These are phyloP conservation scores for Forsythia viridissima DNA, from an alignment of 257 asterid genomes.

Conservation along the genomic window DNA sequence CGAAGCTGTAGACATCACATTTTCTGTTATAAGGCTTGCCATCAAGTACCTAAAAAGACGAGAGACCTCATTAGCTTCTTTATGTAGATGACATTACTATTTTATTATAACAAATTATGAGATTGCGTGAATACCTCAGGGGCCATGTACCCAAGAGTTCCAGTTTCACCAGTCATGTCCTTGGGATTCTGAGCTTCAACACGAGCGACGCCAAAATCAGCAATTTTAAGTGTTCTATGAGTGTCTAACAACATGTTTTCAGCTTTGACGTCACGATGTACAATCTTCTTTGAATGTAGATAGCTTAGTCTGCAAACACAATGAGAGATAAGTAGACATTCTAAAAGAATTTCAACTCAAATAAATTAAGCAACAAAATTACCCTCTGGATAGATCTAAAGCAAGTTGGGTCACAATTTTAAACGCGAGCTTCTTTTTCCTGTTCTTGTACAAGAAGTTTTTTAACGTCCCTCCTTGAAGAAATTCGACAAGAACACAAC, in stretches of 20 bases:
- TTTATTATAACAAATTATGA: background rate
- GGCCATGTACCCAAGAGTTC: constrained; percentile 98
- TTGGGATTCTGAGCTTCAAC: constrained; percentile 93
- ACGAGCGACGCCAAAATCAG: constrained; percentile 97
- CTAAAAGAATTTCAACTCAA: background rate
- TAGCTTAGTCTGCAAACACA: constrained; percentile 70
- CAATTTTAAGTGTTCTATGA: constrained; percentile 64
- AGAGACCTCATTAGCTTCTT: background rate
- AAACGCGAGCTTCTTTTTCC: constrained; percentile 84
- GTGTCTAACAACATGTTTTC: constrained; percentile 86
- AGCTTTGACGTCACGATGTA: constrained; percentile 95
- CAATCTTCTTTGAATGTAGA: constrained; percentile 84
- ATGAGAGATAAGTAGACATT: background rate
- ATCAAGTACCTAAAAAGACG: constrained; percentile 65
- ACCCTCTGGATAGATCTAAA: constrained; percentile 90
- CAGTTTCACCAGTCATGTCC: constrained; percentile 99
- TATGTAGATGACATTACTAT: background rate
- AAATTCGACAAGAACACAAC: constrained; percentile 90
- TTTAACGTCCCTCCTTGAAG: constrained; percentile 83
- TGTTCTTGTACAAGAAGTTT: constrained; percentile 64
- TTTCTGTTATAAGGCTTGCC: constrained; percentile 96
- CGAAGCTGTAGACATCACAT: constrained; percentile 94
- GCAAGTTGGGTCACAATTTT: constrained; percentile 84
- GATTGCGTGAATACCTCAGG: constrained; percentile 65
- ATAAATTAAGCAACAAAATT: constrained; percentile 8